These are phyloP conservation scores for Ascochyta rabiei DNA, from an alignment of 2,329 filamentous ascomycete genomes.

Conservation along the genomic window DNA sequence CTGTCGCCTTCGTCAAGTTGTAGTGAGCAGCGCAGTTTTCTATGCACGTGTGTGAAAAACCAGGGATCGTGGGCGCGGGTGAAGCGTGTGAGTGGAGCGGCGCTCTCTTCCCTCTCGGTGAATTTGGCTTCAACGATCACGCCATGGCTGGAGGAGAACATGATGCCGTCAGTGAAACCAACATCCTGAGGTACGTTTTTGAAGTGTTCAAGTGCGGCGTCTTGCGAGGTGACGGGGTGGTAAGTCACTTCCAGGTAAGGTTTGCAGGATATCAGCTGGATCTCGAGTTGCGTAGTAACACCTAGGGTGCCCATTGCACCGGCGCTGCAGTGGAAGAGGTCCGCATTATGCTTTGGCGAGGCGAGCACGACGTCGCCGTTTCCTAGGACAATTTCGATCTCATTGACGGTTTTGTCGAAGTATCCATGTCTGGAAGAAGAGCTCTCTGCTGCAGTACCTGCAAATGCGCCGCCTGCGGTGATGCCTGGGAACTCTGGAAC, in stretches of 20 bases:
- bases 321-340: slow-evolving; percentile 63
- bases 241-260: slow-evolving; percentile 67
- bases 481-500: slow-evolving; percentile 72
- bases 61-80: slow-evolving; percentile 61
- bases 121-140: slow-evolving; percentile 15
- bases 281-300: slow-evolving; percentile 62
- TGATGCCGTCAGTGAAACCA: slow-evolving; percentile 19
- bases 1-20: background rate
- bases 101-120: background rate
- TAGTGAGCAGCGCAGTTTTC: slow-evolving; percentile 2
- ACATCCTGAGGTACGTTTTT: background rate
- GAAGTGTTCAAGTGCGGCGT: slow-evolving; percentile 27
- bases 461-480: slow-evolving; percentile 67
- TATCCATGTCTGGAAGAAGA: slow-evolving; percentile 67
- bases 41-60: slow-evolving; percentile 69
- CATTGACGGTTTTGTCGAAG: slow-evolving; percentile 66
- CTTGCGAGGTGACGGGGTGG: slow-evolving; percentile 56
- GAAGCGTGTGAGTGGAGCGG: slow-evolving; percentile 1
- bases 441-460: slow-evolving; percentile 68
- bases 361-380: slow-evolving; percentile 59
- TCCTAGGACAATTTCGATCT: slow-evolving; percentile 65
- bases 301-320: slow-evolving; percentile 64
- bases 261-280: slow-evolving; percentile 58
- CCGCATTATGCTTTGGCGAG: slow-evolving; percentile 52
- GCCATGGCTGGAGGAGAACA: slow-evolving; percentile 18